Percentiles rank a stretch among this genome's conserved stretches.
phyloP scores from a whole-genome alignment of 805 yeast species.

The Tetrapisispora arboricola region DNA sequence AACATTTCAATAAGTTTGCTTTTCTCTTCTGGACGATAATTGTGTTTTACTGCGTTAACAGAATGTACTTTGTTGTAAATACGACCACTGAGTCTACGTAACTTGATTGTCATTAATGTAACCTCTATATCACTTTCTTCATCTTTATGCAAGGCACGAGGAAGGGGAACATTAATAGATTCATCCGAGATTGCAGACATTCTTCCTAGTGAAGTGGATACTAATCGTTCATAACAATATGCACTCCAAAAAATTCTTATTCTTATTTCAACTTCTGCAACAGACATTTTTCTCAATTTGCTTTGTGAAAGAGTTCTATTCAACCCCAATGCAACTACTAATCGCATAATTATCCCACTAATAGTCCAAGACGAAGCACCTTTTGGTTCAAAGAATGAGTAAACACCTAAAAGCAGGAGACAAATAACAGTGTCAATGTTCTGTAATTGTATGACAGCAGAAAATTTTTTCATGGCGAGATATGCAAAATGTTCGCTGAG shows the following conservation, averaged over 20 bases:
- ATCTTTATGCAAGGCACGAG: slow-evolving; percentile 32
- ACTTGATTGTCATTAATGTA: slow-evolving; percentile 32
- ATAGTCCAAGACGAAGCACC: slow-evolving; percentile 45
- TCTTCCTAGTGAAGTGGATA: slow-evolving; percentile 41
- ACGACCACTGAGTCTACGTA: slow-evolving; percentile 39
- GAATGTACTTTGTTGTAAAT: slow-evolving; percentile 39
- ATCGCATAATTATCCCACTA: slow-evolving; percentile 37
- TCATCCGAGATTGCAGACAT: slow-evolving; percentile 40
- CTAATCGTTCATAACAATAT: slow-evolving; percentile 38
- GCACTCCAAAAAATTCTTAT: slow-evolving; percentile 42
- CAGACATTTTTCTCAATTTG: slow-evolving; percentile 24
- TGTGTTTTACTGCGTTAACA: slow-evolving; percentile 30
- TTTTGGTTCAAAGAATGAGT: slow-evolving; percentile 41
- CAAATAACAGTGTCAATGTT: slow-evolving; percentile 34
- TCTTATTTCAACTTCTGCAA: slow-evolving; percentile 34
- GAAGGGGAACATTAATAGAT: slow-evolving; percentile 39
- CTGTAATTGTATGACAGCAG: slow-evolving; percentile 31
- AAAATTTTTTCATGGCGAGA: slow-evolving; percentile 33
- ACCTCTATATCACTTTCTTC: slow-evolving; percentile 34
- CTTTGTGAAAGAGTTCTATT: slow-evolving; percentile 30
- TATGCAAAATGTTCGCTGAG: slow-evolving; percentile 34
- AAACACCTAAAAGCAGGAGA: slow-evolving; percentile 37
- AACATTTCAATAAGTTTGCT: slow-evolving; percentile 26
- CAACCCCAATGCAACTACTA: slow-evolving; percentile 37
- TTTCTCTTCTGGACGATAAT: slow-evolving; percentile 26